phyloP scores from a whole-genome alignment of 192 early-diverging fungal genomes.

The Coemansia sp. region DNA sequence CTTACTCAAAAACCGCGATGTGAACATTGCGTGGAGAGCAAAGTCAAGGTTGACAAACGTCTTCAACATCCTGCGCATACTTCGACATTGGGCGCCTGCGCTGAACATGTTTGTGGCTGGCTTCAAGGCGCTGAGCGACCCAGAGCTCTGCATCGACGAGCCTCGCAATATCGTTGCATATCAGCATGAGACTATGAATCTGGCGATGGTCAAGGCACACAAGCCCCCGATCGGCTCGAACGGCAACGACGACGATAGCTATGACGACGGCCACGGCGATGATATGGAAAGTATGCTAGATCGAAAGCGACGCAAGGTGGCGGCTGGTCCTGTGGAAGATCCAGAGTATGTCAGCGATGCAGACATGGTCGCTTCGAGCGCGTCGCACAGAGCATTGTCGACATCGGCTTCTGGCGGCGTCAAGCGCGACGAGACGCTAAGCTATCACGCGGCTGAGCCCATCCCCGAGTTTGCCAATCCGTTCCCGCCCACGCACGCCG shows the following conservation, averaged over 20 bases:
- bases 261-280: no score
- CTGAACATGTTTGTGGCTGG: slow-evolving; percentile 51
- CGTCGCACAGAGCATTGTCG: neutral
- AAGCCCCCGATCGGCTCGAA: neutral
- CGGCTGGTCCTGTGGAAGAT: slow-evolving; percentile 7
- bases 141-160: slow-evolving; percentile 30
- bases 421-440: slow-evolving; percentile 3
- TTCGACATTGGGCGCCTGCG: slow-evolving; percentile 54
- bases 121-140: slow-evolving; percentile 46
- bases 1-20: slow-evolving; percentile 34
- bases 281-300: slow-evolving; percentile 6
- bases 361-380: slow-evolving; percentile 22
- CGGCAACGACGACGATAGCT: neutral
- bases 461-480: slow-evolving; percentile 31
- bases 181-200: neutral
- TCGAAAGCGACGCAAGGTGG: slow-evolving; percentile 39
- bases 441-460: neutral
- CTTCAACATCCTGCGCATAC: slow-evolving; percentile 36
- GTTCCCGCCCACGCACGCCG: slow-evolving; percentile 49
- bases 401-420: neutral
- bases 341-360: slow-evolving; percentile 31
- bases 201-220: neutral
- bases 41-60: slow-evolving; percentile 46
- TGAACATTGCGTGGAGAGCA: slow-evolving; percentile 32
- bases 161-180: slow-evolving; percentile 7